These are phyloP conservation scores for Chytridium lagenaria DNA, from an alignment of 371 early-diverging fungal species.

Conservation along the genomic window DNA sequence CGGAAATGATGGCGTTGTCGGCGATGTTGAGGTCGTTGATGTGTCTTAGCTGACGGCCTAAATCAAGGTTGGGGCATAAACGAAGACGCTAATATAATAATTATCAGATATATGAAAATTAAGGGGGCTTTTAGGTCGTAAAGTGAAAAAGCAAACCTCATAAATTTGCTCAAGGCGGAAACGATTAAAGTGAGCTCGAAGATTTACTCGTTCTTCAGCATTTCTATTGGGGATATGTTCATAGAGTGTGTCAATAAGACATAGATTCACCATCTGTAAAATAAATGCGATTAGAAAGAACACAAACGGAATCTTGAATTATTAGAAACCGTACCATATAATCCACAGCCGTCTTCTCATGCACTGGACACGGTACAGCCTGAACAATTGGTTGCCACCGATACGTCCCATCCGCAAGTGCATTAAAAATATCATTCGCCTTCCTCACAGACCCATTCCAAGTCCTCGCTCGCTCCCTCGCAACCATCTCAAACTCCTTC, in stretches of 20 bases:
- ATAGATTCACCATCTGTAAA: conserved; percentile 2
- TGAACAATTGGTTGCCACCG: conserved; percentile 34
- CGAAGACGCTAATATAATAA: conserved; percentile 7
- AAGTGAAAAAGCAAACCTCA: conserved; percentile 2
- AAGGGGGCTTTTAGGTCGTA: neutral
- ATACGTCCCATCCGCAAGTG: conserved; percentile 32
- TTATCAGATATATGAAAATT: neutral
- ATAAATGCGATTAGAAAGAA: neutral
- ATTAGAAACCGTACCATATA: conserved; percentile 10
- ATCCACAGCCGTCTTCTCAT: conserved; percentile 8
- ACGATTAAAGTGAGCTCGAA: neutral
- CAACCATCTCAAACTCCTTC: conserved; percentile 23
- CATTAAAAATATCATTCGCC: conserved; percentile 25
- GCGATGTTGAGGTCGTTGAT: neutral
- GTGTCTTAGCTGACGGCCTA: neutral
- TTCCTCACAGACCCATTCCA: conserved; percentile 22
- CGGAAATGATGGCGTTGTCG: too few relatives aligned
- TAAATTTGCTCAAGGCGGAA: conserved; percentile 1
- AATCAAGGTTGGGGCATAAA: neutral
- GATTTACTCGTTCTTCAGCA: neutral
- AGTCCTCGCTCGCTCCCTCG: neutral
- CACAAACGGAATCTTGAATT: too few relatives aligned
- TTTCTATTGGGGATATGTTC: neutral
- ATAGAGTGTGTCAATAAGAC: neutral
- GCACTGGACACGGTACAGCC: neutral